phyloP scores from a whole-genome alignment of 768 basidiomycete species.

The Boletus bicolor region DNA sequence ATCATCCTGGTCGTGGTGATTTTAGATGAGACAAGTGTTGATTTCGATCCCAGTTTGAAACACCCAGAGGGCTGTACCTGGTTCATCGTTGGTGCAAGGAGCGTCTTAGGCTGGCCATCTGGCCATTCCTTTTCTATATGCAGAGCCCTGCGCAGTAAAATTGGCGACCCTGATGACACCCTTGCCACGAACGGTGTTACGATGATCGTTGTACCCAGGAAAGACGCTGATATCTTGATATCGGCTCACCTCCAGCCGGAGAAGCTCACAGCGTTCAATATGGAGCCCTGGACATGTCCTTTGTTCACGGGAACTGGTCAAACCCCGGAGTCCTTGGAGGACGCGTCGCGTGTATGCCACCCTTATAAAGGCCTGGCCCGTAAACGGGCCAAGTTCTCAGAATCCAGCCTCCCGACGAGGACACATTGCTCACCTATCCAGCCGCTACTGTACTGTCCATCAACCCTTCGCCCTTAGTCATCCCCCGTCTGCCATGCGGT shows the following conservation, averaged over 20 bases:
- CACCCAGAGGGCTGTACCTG: no score
- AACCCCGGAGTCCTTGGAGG: background rate
- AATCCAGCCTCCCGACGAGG: background rate
- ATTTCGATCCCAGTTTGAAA: background rate
- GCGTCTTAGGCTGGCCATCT: background rate
- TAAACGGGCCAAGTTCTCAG: background rate
- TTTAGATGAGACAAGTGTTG: background rate
- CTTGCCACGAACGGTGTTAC: background rate
- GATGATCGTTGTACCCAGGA: background rate
- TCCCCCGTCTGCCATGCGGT: constrained; percentile 3
- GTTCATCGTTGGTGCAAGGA: background rate
- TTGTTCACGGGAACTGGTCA: constrained; percentile 5
- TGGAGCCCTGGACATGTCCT: constrained; percentile 2
- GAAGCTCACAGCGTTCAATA: constrained; percentile 11
- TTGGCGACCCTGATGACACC: background rate
- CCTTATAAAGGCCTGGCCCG: constrained; percentile 12
- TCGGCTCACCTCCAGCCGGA: background rate
- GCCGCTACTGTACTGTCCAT: background rate
- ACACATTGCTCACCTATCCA: background rate
- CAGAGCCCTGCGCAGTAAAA: background rate
- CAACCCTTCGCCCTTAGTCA: background rate
- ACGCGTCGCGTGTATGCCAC: background rate
- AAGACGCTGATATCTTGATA: constrained; percentile 11
- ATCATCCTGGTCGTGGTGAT: background rate
- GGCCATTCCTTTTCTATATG: background rate